Conservation (phyloP, 495 filamentous ascomycete species). For the Haplographium delicatum region DNA sequence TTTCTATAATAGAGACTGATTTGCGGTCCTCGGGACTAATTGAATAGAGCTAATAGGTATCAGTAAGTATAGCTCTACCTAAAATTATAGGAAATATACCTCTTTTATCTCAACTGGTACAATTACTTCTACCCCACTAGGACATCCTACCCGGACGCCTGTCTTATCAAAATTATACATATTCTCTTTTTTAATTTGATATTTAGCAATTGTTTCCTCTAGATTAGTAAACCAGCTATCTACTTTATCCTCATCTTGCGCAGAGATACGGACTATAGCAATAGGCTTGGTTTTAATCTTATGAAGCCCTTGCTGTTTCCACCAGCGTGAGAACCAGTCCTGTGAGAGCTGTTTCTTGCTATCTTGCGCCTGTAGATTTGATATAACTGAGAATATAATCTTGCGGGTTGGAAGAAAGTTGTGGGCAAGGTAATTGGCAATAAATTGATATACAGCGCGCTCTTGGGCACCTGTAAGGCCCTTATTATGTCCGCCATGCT, state of each 20-base stretch:
- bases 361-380: background rate
- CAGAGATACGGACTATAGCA: background rate
- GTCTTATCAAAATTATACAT: background rate
- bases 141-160: background rate
- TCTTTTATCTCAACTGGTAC: background rate
- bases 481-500: background rate
- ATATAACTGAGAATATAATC: background rate
- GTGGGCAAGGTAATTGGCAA: background rate
- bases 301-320: background rate
- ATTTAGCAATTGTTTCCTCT: background rate
- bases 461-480: background rate
- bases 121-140: background rate
- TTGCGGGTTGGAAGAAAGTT: background rate
- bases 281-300: background rate
- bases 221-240: background rate
- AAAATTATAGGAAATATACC: no score
- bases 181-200: background rate
- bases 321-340: background rate
- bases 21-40: background rate
- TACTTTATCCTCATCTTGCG: background rate
- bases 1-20: background rate
- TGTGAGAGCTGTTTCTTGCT: background rate
- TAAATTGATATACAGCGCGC: background rate
- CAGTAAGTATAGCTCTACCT: background rate
- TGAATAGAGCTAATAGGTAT: background rate